Conservation (phyloP, 495 filamentous ascomycete species). For the Lindgomyces ingoldianus region DNA sequence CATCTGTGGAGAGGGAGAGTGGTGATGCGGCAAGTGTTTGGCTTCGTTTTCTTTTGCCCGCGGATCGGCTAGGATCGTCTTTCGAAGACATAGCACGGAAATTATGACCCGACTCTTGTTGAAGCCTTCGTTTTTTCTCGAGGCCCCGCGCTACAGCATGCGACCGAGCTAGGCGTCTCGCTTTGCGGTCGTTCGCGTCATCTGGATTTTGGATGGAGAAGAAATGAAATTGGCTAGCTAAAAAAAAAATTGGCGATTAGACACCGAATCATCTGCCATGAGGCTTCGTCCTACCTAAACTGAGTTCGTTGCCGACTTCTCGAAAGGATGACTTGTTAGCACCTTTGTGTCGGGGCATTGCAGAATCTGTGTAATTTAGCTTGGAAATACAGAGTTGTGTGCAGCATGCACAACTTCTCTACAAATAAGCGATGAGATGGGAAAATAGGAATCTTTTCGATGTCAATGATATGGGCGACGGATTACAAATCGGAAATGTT, state of each 20-base stretch:
- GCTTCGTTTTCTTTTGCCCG: background rate
- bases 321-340: background rate
- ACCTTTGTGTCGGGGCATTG: background rate
- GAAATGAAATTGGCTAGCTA: constrained; percentile 39
- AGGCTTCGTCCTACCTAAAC: background rate
- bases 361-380: background rate
- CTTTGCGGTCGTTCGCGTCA: constrained; percentile 11
- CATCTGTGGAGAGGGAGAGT: constrained; percentile 4
- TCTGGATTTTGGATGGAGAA: constrained; percentile 40
- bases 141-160: constrained; percentile 44
- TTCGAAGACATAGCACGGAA: constrained; percentile 32
- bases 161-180: constrained; percentile 42
- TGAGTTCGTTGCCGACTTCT: constrained; percentile 2
- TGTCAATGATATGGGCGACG: background rate
- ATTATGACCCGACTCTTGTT: constrained; percentile 40
- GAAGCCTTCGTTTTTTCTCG: constrained; percentile 43
- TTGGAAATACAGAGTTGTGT: background rate
- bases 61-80: background rate
- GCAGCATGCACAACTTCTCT: background rate
- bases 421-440: background rate
- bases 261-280: background rate
- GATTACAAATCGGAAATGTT: constrained; percentile 14
- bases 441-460: background rate
- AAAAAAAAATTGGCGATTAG: background rate
- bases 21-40: constrained; percentile 4